Conservation (phyloP, 495 filamentous ascomycete species). For the Xeromyces bisporus region DNA sequence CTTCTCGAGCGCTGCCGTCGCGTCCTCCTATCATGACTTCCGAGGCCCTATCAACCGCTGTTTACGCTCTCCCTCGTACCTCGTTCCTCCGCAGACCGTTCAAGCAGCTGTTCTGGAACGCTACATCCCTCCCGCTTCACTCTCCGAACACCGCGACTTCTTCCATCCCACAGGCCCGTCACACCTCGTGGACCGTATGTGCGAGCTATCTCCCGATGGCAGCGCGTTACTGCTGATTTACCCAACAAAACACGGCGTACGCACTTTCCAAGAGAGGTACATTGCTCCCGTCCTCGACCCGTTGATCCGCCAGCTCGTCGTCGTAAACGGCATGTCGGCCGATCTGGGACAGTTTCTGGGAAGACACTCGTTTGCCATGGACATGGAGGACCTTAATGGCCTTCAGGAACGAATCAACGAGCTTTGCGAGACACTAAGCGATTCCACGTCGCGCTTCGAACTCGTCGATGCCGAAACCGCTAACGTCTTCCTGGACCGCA, state of each 20-base stretch:
- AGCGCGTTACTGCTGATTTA: constrained; percentile 54
- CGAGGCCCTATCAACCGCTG: constrained; percentile 23
- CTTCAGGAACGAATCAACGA: constrained; percentile 33
- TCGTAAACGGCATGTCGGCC: constrained; percentile 43
- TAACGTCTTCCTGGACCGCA: constrained; percentile 35
- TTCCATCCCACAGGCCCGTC: constrained; percentile 39
- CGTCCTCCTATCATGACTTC: constrained; percentile 38
- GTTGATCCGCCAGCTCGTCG: constrained; percentile 44
- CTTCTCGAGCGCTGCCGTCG: constrained; percentile 40
- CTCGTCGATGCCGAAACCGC: constrained; percentile 37
- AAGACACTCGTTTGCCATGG: constrained; percentile 37
- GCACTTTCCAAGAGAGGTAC: constrained; percentile 46
- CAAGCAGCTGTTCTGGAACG: constrained; percentile 52
- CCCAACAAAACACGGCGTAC: constrained; percentile 45
- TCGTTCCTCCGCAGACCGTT: constrained; percentile 47
- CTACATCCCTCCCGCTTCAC: constrained; percentile 48
- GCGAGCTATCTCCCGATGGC: constrained; percentile 41
- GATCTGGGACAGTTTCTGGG: constrained; percentile 42
- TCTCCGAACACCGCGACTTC: constrained; percentile 42
- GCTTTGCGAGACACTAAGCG: constrained; percentile 30
- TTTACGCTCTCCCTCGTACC: constrained; percentile 36
- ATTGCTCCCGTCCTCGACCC: constrained; percentile 53
- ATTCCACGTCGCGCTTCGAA: constrained; percentile 25
- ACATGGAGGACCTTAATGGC: constrained; percentile 41
- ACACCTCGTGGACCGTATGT: constrained; percentile 48